phyloP scores from a whole-genome alignment of 2,329 filamentous ascomycete species.

The Cercospora janseana region DNA sequence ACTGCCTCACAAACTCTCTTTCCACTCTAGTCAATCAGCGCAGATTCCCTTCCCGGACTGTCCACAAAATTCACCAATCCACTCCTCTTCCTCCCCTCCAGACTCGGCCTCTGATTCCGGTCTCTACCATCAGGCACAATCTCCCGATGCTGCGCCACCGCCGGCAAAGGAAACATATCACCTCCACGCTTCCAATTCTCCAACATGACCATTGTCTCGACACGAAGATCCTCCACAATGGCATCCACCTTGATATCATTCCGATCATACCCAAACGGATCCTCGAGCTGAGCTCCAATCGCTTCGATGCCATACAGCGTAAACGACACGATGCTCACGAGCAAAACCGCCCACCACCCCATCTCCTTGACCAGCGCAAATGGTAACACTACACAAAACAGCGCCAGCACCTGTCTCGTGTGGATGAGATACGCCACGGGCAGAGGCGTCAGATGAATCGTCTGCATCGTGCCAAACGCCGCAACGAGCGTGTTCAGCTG shows the following conservation, averaged over 20 bases:
- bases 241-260: slow-evolving; percentile 69
- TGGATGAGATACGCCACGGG: slow-evolving; percentile 66
- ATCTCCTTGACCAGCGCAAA: slow-evolving; percentile 64
- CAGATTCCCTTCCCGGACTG: not conserved
- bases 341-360: slow-evolving; percentile 60
- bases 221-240: slow-evolving; percentile 59
- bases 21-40: not conserved
- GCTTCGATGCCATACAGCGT: slow-evolving; percentile 64
- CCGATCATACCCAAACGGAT: slow-evolving; percentile 64
- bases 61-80: not conserved
- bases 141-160: not conserved
- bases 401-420: slow-evolving; percentile 61
- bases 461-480: slow-evolving; percentile 64
- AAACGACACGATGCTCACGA: slow-evolving; percentile 60
- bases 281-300: slow-evolving; percentile 62
- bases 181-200: slow-evolving; percentile 54
- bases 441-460: slow-evolving; percentile 62
- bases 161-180: slow-evolving; percentile 29
- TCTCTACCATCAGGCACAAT: slow-evolving; percentile 20
- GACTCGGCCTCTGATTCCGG: not conserved
- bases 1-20: no score
- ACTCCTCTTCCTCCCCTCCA: slow-evolving; percentile 10
- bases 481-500: slow-evolving; percentile 58
- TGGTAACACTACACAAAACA: slow-evolving; percentile 60
- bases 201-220: slow-evolving; percentile 58